phyloP scores from a whole-genome alignment of 495 filamentous ascomycete genomes.

The Cairneyella variabilis region DNA sequence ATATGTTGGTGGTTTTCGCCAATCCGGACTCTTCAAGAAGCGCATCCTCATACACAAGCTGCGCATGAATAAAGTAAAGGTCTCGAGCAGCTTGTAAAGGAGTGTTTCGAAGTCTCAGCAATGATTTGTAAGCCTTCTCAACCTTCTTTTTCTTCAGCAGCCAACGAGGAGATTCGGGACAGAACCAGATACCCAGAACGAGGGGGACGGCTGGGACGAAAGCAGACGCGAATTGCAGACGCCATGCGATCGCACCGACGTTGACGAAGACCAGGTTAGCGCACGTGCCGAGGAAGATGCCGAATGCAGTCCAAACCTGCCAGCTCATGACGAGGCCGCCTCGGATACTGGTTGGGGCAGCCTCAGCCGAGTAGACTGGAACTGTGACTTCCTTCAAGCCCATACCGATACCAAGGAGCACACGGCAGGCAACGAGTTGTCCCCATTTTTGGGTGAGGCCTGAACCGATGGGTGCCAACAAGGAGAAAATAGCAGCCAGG shows the following conservation, averaged over 20 bases:
- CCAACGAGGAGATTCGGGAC: conserved; percentile 60
- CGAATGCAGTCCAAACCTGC: conserved; percentile 59
- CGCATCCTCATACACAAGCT: conserved; percentile 49
- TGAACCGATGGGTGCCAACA: conserved; percentile 52
- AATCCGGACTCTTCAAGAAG: conserved; percentile 24
- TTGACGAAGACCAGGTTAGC: conserved; percentile 58
- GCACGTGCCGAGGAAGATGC: conserved; percentile 54
- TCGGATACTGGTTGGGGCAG: conserved; percentile 54
- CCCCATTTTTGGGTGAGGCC: conserved; percentile 54
- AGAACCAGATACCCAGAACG: conserved; percentile 57
- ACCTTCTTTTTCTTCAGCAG: conserved; percentile 65
- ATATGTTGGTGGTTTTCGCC: conserved; percentile 37
- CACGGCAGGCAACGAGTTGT: conserved; percentile 53
- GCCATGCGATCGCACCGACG: conserved; percentile 54
- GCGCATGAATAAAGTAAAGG: conserved; percentile 63
- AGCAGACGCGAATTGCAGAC: conserved; percentile 60
- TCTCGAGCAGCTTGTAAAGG: conserved; percentile 71
- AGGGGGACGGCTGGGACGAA: conserved; percentile 71
- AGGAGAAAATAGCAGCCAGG: conserved; percentile 39
- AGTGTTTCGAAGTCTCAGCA: conserved; percentile 57
- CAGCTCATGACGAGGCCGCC: conserved; percentile 63
- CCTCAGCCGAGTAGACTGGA: conserved; percentile 62
- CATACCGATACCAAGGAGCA: conserved; percentile 65
- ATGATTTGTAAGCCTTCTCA: conserved; percentile 57
- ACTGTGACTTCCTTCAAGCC: conserved; percentile 58